These are phyloP conservation scores for Chlorociboria aeruginascens DNA, from an alignment of 495 filamentous ascomycete genomes.

Conservation along the genomic window DNA sequence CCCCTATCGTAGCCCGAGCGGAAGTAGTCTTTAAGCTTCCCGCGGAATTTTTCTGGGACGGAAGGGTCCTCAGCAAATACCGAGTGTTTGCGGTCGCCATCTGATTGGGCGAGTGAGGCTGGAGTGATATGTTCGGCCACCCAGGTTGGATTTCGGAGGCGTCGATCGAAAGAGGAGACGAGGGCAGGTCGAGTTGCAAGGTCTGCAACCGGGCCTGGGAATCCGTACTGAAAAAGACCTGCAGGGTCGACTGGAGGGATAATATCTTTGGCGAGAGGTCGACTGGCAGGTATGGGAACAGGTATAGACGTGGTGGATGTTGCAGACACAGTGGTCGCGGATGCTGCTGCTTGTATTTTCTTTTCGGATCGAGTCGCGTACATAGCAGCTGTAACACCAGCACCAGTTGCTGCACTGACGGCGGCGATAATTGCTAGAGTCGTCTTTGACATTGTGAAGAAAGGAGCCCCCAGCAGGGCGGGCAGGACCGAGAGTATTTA, in stretches of 20 bases:
- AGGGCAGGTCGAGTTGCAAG: conserved; percentile 61
- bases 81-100: conserved; percentile 76
- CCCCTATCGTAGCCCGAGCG: conserved; percentile 94
- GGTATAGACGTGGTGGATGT: conserved; percentile 29
- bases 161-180: conserved; percentile 80
- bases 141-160: conserved; percentile 87
- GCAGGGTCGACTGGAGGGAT: conserved; percentile 62
- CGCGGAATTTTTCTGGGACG: conserved; percentile 80
- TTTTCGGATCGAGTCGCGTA: conserved; percentile 50
- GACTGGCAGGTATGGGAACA: conserved; percentile 21
- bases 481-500: conserved; percentile 4
- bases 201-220: conserved; percentile 83
- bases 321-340: conserved; percentile 32
- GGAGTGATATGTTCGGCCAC: conserved; percentile 96
- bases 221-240: conserved; percentile 92
- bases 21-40: conserved; percentile 82
- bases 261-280: conserved; percentile 22
- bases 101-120: conserved; percentile 58
- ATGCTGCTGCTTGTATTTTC: conserved; percentile 27
- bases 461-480: not conserved
- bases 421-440: conserved; percentile 83
- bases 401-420: conserved; percentile 78
- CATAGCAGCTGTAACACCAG: conserved; percentile 69
- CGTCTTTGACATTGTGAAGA: conserved; percentile 59
- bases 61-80: conserved; percentile 67